phyloP scores from a whole-genome alignment of 805 yeast genomes.

The Ogataea parapolymorpha region DNA sequence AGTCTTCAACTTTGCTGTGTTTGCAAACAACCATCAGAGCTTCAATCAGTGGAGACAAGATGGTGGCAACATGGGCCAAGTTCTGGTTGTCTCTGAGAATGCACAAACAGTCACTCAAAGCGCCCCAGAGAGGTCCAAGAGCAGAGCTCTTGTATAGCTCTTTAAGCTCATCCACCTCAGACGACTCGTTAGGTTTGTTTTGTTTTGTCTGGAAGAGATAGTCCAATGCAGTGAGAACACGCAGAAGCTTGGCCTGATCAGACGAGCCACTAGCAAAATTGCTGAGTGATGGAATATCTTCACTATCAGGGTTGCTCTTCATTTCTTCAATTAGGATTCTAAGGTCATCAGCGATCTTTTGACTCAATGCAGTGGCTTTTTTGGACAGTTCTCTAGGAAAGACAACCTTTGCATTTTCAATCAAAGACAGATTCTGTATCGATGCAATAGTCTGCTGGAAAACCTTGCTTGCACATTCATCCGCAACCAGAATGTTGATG shows the following conservation, averaged over 20 bases:
- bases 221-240: conserved; percentile 85
- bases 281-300: conserved; percentile 46
- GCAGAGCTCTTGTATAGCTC: conserved; percentile 63
- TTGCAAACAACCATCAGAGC: conserved; percentile 96
- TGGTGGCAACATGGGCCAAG: conserved; percentile 67
- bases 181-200: conserved; percentile 26
- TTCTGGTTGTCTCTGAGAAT: conserved; percentile 57
- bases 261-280: conserved; percentile 78
- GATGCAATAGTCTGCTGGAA: conserved; percentile 80
- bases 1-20: conserved; percentile 63
- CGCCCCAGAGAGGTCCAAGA: conserved; percentile 81
- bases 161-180: conserved; percentile 48
- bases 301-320: conserved; percentile 36
- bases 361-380: conserved; percentile 59
- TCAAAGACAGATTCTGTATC: conserved; percentile 68
- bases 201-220: conserved; percentile 58
- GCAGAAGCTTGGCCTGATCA: conserved; percentile 82
- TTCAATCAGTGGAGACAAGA: conserved; percentile 82
- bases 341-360: conserved; percentile 52
- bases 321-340: conserved; percentile 46
- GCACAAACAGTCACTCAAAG: conserved; percentile 68
- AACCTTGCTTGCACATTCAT: conserved; percentile 81
- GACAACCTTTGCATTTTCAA: conserved; percentile 57
- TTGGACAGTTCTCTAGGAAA: conserved; percentile 67
- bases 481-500: conserved; percentile 66